A percentile compares a stretch with the other conserved stretches of the same genome.
These are phyloP conservation scores for Physcia stellaris DNA, from an alignment of 495 filamentous ascomycete genomes.

Conservation along the genomic window DNA sequence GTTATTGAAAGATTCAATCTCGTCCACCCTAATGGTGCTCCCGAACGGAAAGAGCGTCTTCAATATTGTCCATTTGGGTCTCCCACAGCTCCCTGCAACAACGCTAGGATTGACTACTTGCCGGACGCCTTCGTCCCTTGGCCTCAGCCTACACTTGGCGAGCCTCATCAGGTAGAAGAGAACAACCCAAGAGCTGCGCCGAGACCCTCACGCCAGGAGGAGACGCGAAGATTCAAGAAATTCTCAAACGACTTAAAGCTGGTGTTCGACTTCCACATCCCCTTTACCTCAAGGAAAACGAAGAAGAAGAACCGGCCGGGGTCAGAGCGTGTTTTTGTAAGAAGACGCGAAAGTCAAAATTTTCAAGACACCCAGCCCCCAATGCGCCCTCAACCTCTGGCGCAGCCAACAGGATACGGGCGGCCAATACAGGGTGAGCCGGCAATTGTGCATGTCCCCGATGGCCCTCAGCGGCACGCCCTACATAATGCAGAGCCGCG, in stretches of 20 bases:
- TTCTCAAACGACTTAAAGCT: background rate
- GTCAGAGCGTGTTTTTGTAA: background rate
- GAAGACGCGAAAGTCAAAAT: background rate
- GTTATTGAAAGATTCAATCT: constrained; percentile 4
- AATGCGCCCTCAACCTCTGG: background rate
- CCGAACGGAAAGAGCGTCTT: background rate
- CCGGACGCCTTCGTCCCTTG: background rate
- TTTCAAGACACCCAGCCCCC: constrained; percentile 13
- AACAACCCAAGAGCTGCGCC: constrained; percentile 1
- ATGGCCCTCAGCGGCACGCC: constrained; percentile 3
- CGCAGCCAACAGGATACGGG: background rate
- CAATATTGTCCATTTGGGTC: constrained; percentile 4
- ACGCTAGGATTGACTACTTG: background rate
- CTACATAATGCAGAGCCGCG: constrained; percentile 18
- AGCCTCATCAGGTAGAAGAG: background rate
- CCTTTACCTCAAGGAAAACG: constrained; percentile 2
- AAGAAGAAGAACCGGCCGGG: background rate
- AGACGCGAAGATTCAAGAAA: constrained; percentile 10
- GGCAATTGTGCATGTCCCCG: constrained; percentile 17
- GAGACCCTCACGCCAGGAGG: constrained; percentile 6
- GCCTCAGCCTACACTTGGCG: constrained; percentile 1
- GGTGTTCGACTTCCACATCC: constrained; percentile 6
- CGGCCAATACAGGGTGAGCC: constrained; percentile 8
- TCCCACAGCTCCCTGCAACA: constrained; percentile 4
- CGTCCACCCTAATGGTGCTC: constrained; percentile 3